Base-by-base conservation (phyloP, 2,329 filamentous ascomycete genomes). In the Venturia nashicola region DNA sequence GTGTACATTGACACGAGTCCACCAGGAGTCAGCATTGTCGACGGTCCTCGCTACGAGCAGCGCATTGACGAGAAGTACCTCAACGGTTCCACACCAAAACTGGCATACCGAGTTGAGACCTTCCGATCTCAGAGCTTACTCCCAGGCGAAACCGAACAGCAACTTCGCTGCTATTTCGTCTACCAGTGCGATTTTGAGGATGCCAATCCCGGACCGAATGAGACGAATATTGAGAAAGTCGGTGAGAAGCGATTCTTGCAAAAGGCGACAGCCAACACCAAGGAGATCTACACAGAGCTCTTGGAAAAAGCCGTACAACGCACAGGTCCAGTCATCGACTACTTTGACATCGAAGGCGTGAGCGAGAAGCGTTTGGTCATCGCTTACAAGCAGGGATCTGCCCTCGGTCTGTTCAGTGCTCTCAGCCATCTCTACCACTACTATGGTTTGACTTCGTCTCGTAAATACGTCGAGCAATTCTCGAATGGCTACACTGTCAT, bases 1-100 rank as follows among this genome's bases (percentile, higher is more conserved):
- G 95, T 97, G 72, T 99, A 97, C 79, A 97, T 99, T 69, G 94
- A 99, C 75, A 99, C 94, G 64, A 97, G 92, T 76, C 88, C 88
- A 72, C 93, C 94, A 18, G 94, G 94, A 68, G 80, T 90, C 70
- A 89, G 87, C 65, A 83, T 86, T 59, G 79, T 89, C 27, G 79
- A 83, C 63, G 94, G 94, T 2, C 92, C 94, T n/a, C 84, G 87
- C 65, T 99, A 97, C 75, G 94, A 99, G 79, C 87, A 91, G 73
- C 85, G 93, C 66, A 90, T 99, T 66, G 94, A 97, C 78, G 83
- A 87, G 75, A 97, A 97, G 44, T 65, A 81, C 97, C 84, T 99
- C 69, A 91, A 97, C 75, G 85, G 86, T 71, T 87, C 86, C 44
- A 87, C 79, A 63, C 76, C 84, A 34, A 82, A 81, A 70, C 87